Evolutionary conservation across 2,329 filamentous ascomycete species (phyloP), one percentile per base, ranked within the genome.

Genomic region (Gnomoniopsis sp.): DNA sequence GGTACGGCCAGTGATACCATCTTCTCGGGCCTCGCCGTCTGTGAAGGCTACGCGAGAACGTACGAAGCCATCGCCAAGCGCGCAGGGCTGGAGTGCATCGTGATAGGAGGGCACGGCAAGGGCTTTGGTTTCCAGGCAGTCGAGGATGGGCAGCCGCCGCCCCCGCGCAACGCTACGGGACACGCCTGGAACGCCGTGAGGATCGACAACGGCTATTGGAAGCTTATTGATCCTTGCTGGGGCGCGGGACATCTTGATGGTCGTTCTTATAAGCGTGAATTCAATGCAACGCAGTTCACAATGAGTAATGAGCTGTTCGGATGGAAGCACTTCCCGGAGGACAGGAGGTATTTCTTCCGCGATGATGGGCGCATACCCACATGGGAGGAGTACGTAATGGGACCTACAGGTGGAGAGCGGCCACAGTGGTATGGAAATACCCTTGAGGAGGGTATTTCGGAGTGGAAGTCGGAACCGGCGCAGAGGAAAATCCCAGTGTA

Each of bases 101-200:
- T 93, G 1, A 79, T 96, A 1, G 75, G 77, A 1, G 92, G 93
- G 2, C 89, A 95, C 65, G 91, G 93, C 36, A 98, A 98, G 72
- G 95, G 95, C 0, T 93, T 82, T 65, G 90, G 92, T 1, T 88
- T 92, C 72, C 71, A 70, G 0, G 73, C 85, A 0, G 74, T 92
- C 8, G 76, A 79, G 43, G 81, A 85, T 0, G 89, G 89, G 3
- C 79, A 89, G 54, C 76, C 82, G 0, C 71, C 88, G 0, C 93
- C 93, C 2, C 81, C 85, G 0, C 82, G 80, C 21, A 77, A 87
- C 54, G 75, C 83, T 0, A 79, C 75, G 6, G 83, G 84, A 1
- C 93, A 98, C 72, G 93, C 95, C 0, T 97, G 95, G 95, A 97
- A 96, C 68, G 93, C 90, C 0, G 91, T 97, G 7, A 83, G 86